Base-by-base conservation (phyloP, 108 stramenopile genomes). In the Cyclotella distinguenda region DNA sequence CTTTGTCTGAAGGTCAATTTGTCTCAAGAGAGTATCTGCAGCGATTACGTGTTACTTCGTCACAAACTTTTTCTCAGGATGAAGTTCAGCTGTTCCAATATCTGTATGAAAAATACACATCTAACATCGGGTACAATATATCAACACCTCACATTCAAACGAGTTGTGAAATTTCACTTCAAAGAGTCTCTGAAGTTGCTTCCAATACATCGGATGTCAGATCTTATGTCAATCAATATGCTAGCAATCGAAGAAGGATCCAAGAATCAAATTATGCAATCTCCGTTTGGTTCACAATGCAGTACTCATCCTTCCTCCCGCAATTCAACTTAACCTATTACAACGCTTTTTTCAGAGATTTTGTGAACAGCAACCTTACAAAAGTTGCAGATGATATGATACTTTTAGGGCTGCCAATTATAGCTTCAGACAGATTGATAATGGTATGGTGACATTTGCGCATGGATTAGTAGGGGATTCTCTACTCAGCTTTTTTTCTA, bases 311-410 rank as follows among this genome's bases (percentile, higher is more conserved):
- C 2, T 23, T 23, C 3, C 38, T 26, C 19, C 18, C 50, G 7
- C 39, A 39, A n/a, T 68, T 49, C 22, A 19, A 68, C 16, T 47
- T 68, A n/a, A 26, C 34, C 1, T 49, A 58, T 45, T 68, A 68
- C 35, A 49, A 38, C 18, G 0, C 18, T 19, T 40, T 50, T 4
- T 68, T 68, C 21, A 25, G 18, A 12, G 48, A 48, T 39, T 68
- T 26, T 59, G 32, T 68, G 15, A 68, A 68, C 49, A 44, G 43
- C 32, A 68, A 68, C 22, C 38, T 39, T 16, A 59, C 67, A 13
- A 44, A 58, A 58, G 67, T 68, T 16, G 19, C 48, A 38, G 6
- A 47, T 1, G 56, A 58, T 59, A 56, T 68, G 67, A 19, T 26
- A 7, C 1, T 11, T 10, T 21, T 68, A 13, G 44, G 36, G 13